Percentiles rank a stretch among this genome's conserved stretches.
These are phyloP conservation scores for Rhodotorula paludigena DNA, from an alignment of 768 basidiomycete genomes.

Conservation along the genomic window DNA sequence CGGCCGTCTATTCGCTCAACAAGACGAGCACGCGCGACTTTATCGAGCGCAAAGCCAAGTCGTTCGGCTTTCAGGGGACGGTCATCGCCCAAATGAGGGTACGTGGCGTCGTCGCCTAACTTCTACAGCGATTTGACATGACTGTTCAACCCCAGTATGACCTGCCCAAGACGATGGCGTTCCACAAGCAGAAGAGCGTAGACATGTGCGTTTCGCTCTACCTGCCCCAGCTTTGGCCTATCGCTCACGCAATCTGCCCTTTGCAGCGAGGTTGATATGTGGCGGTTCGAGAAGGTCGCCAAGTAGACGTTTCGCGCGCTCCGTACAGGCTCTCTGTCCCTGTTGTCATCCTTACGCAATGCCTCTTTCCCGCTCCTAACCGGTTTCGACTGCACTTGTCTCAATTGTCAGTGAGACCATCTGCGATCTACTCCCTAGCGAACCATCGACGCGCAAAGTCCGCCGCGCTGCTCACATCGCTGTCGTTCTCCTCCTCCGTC, in stretches of 20 bases:
- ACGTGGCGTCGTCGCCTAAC: background rate
- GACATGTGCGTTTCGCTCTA: constrained; percentile 37
- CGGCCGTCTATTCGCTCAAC: constrained; percentile 42
- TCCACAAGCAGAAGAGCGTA: constrained; percentile 43
- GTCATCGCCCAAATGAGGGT: constrained; percentile 41
- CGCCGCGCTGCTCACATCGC: background rate
- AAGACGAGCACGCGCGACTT: constrained; percentile 39
- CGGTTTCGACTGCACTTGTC: no score
- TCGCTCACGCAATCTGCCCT: background rate
- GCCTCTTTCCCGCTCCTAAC: no score
- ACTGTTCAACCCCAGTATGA: constrained; percentile 29
- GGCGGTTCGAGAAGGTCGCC: constrained; percentile 23
- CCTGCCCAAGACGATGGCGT: constrained; percentile 42
- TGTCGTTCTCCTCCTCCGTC: background rate
- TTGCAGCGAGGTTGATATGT: constrained; percentile 36
- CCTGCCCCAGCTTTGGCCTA: background rate
- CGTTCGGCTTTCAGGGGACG: constrained; percentile 35
- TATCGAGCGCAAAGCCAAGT: constrained; percentile 33
- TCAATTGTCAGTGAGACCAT: no score
- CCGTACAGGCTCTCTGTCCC: no score
- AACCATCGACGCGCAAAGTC: constrained; percentile 1
- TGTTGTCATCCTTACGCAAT: constrained; percentile 8
- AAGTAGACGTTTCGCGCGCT: background rate
- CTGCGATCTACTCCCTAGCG: background rate
- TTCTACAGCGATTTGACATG: background rate